Base-by-base conservation (phyloP, 2,329 filamentous ascomycete species). In the Chalaropsis thielavioides region DNA sequence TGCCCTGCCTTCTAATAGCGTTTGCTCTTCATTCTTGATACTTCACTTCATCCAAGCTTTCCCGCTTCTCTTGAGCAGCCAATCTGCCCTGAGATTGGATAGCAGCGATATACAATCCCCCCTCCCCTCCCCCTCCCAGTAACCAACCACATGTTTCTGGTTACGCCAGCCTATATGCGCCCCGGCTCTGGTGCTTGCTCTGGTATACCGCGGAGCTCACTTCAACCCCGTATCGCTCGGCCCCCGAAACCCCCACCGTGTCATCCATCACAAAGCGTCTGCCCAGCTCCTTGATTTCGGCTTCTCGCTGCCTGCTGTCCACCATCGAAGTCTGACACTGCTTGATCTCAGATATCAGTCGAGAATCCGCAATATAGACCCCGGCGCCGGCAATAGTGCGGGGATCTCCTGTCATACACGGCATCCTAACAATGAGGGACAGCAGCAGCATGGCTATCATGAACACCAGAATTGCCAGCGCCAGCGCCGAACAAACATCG, bases 351-450 rank as follows among this genome's bases (percentile, higher is more conserved):
- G 41, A 43, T 27, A 64, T 44, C 13, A 66, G 38, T 11, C 59
- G 31, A 3, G 64, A 67, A 24, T 67, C 66, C 10, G 40, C 60
- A 27, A 66, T 62, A 31, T 67, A 67, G 15, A 46, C 64, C 3
- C 64, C 61, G 5, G 54, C 54, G 10, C 66, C 66, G 1, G 66
- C 64, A 41, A 67, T 64, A 2, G 64, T 67, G 22, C 66, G 64
- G 3, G 64, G 66, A 38, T 67, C 66, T 11, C 61, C 66, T n/a
- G 64, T 64, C 59, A 67, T 62, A 35, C 61, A 56, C 31, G 66
- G 66, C 60, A 65, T 41, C 35, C 43, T 63, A 11, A 64, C 62
- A 13, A 62, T 31, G 19, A 67, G 43, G 15, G 64, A 66, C 31
- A 60, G 19, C 2, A 56, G 24, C 44, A 67, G 27, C 13, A 64